Evolutionary conservation across 1,284 basidiomycete species (phyloP).

Genomic region (Mycena sp.): DNA sequence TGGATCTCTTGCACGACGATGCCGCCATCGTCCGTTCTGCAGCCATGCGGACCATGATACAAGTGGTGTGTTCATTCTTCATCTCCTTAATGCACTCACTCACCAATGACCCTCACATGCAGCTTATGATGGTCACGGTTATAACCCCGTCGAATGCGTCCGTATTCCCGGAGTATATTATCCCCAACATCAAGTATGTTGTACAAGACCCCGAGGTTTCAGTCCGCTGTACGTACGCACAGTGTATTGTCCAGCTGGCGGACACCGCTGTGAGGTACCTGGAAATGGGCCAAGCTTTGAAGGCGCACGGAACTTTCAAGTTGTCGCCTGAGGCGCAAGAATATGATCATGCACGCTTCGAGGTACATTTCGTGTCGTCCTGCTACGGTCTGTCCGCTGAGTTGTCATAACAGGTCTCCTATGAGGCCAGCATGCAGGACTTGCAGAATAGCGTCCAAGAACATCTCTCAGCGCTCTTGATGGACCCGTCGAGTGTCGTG

Average conservation of each 20-base stretch:
- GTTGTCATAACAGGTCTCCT: slow-evolving; percentile 73
- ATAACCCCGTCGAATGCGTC: slow-evolving; percentile 91
- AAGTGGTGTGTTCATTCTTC: slow-evolving; percentile 57
- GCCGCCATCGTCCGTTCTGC: slow-evolving; percentile 82
- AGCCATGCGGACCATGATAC: slow-evolving; percentile 84
- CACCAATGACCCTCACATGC: background rate
- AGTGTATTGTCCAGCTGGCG: slow-evolving; percentile 86
- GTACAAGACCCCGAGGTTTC: slow-evolving; percentile 86
- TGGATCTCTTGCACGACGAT: slow-evolving; percentile 90
- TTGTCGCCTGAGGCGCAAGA: slow-evolving; percentile 72
- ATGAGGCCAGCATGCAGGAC: slow-evolving; percentile 87
- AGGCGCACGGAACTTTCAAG: slow-evolving; percentile 82
- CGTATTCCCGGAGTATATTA: slow-evolving; percentile 95
- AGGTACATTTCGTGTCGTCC: slow-evolving; percentile 63
- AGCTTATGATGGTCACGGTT: slow-evolving; percentile 87
- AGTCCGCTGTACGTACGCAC: slow-evolving; percentile 91
- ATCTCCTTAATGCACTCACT: background rate
- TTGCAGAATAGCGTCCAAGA: slow-evolving; percentile 90
- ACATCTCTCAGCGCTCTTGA: slow-evolving; percentile 81
- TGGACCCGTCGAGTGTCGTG: slow-evolving; percentile 80
- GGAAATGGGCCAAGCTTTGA: slow-evolving; percentile 92
- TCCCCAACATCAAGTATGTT: slow-evolving; percentile 89
- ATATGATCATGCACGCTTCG: slow-evolving; percentile 78
- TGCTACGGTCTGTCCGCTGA: slow-evolving; percentile 16
- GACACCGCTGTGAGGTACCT: slow-evolving; percentile 87